Conservation (phyloP, 2,329 filamentous ascomycete genomes). For the Fusarium sp. region DNA sequence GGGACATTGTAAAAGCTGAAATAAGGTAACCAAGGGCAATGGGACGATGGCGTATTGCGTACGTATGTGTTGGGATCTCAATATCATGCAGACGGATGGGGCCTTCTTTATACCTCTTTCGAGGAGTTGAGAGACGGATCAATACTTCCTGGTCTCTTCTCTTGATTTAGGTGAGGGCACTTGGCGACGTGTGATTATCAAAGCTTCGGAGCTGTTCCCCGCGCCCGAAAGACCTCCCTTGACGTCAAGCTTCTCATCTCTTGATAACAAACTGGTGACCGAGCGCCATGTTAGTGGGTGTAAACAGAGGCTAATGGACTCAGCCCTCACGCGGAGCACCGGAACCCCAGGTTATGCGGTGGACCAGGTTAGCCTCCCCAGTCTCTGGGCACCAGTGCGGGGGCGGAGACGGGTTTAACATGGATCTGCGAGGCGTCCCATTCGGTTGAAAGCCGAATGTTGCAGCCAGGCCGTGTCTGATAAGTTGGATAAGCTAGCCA, state of each 20-base stretch:
- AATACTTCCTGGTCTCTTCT: not conserved
- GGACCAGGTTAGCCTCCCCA: not conserved
- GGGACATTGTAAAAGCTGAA: not conserved
- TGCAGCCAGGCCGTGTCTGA: too few relatives aligned
- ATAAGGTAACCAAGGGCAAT: not conserved
- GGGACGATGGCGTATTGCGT: not conserved
- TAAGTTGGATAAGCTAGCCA: not conserved
- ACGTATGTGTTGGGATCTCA: not conserved
- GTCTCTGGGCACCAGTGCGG: too few relatives aligned
- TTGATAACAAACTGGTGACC: not conserved
- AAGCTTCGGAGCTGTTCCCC: not conserved
- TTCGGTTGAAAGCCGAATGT: too few relatives aligned
- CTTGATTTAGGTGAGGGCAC: too few relatives aligned
- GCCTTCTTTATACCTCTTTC: not conserved
- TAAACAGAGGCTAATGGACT: not conserved
- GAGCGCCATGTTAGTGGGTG: not conserved
- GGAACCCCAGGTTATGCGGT: not conserved
- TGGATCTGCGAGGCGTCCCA: too few relatives aligned
- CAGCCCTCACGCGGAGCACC: not conserved
- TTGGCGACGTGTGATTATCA: not conserved
- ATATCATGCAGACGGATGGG: not conserved
- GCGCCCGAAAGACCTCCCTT: not conserved
- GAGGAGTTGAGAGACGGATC: not conserved
- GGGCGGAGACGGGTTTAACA: not conserved
- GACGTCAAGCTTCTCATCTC: not conserved